Evolutionary conservation across 1,284 basidiomycete genomes (phyloP).

Genomic region (Apiotrichum porosum): DNA sequence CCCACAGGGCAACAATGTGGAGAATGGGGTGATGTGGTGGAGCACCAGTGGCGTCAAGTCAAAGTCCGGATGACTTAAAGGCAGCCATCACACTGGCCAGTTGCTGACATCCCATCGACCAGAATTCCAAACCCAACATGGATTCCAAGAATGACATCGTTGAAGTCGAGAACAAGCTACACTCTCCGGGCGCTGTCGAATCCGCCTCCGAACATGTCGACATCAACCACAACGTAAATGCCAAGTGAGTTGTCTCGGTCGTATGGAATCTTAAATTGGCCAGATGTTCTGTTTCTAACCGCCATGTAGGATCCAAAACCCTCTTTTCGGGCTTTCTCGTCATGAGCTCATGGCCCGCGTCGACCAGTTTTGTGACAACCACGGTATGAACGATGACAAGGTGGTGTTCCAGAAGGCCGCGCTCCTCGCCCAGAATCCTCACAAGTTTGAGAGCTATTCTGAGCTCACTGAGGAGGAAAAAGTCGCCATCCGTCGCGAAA

Average conservation of each 20-base stretch:
- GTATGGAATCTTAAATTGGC: neutral
- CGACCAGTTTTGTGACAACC: constrained; percentile 50
- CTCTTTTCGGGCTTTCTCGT: constrained; percentile 17
- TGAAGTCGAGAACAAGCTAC: no score
- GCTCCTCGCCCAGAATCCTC: constrained; percentile 58
- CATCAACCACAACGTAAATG: constrained; percentile 22
- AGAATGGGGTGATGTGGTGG: no score
- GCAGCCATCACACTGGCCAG: no score
- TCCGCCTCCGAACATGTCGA: no score
- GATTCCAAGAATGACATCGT: no score
- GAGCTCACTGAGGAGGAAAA: constrained; percentile 61
- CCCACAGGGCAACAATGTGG: no score
- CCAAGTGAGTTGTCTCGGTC: constrained; percentile 33
- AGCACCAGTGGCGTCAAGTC: no score
- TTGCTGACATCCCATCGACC: no score
- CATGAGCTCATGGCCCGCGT: constrained; percentile 53
- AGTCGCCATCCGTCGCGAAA: constrained; percentile 52
- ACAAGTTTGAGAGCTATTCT: constrained; percentile 52
- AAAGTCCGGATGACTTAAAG: no score
- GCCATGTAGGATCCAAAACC: constrained; percentile 31
- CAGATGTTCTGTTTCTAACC: no score
- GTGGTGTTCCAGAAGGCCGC: constrained; percentile 57
- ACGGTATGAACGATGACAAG: constrained; percentile 54
- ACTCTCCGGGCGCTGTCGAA: no score
- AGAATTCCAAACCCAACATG: no score